A percentile compares a stretch with the other conserved stretches of the same genome.
phyloP scores from a whole-genome alignment of 345 rosid species.

The Bruguiera gymnorhiza region DNA sequence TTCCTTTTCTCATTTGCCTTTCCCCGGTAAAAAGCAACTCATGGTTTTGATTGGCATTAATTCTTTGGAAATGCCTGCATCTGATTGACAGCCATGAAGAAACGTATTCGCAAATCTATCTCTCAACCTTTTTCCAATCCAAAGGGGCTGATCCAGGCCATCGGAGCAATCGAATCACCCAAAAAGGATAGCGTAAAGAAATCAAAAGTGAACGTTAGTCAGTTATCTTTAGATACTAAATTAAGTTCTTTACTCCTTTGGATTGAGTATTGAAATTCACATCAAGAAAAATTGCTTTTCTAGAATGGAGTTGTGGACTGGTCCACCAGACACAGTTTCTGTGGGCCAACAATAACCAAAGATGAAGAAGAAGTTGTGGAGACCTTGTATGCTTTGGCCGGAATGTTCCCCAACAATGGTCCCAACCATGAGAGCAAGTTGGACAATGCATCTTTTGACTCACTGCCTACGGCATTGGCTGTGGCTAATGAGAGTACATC shows the following conservation, averaged over 20 bases:
- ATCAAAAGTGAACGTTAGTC: conserved; percentile 40
- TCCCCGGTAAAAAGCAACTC: background rate
- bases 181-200: conserved; percentile 42
- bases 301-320: conserved; percentile 20
- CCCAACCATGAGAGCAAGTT: conserved; percentile 32
- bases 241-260: conserved; percentile 1
- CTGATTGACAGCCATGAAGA: conserved; percentile 75
- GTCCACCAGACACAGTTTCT: conserved; percentile 7
- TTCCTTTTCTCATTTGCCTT: too few relatives aligned
- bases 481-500: conserved; percentile 24
- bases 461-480: conserved; percentile 23
- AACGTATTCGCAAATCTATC: conserved; percentile 52
- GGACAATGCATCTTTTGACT: conserved; percentile 18
- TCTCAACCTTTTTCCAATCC: conserved; percentile 48
- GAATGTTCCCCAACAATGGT: conserved; percentile 49
- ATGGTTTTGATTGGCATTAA: conserved; percentile 14
- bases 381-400: conserved; percentile 76
- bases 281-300: conserved; percentile 4
- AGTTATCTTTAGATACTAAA: conserved; percentile 17
- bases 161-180: conserved; percentile 34
- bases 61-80: conserved; percentile 21
- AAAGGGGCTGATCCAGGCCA: conserved; percentile 46
- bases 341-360: conserved; percentile 66
- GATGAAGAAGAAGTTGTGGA: conserved; percentile 98
- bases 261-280: conserved; percentile 16